Evolutionary conservation across 2,329 filamentous ascomycete species (phyloP).

Genomic region (Ophiocordyceps camponoti-floridani): DNA sequence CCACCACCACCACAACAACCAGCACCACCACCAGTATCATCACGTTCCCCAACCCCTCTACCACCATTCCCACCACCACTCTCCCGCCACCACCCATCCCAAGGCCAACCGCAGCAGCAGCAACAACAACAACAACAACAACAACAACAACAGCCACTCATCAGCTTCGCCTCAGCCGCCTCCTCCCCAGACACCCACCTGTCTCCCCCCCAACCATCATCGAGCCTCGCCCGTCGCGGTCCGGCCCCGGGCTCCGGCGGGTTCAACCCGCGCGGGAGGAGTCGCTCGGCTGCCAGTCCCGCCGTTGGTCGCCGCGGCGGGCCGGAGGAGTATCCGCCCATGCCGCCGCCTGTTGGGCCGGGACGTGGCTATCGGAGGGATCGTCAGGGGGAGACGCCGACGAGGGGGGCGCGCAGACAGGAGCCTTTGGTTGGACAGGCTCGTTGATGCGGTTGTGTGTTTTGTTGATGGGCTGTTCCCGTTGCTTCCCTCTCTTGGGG

Average conservation of each 20-base stretch:
- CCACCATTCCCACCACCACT: neutral
- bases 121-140: too few relatives aligned
- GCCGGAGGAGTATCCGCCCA: slow-evolving; percentile 4
- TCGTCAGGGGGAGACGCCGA: neutral
- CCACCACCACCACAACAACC: neutral
- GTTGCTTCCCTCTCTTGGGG: neutral
- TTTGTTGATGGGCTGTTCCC: neutral
- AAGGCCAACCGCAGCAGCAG: slow-evolving; percentile 18
- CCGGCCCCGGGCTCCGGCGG: neutral
- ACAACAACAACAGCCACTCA: slow-evolving; percentile 10
- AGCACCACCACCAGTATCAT: neutral
- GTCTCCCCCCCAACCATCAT: neutral
- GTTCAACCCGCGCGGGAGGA: slow-evolving; percentile 4
- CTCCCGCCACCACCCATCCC: neutral
- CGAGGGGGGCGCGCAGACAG: neutral
- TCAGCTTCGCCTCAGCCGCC: slow-evolving; percentile 23
- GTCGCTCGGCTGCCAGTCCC: slow-evolving; percentile 8
- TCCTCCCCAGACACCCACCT: slow-evolving; percentile 1
- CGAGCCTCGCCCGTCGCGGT: neutral
- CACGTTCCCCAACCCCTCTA: too few relatives aligned
- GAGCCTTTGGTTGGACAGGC: neutral
- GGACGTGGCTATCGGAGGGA: slow-evolving; percentile 1
- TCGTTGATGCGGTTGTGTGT: neutral
- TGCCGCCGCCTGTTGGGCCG: slow-evolving; percentile 13
- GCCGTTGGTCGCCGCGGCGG: slow-evolving; percentile 1